Conservation (phyloP, 1,139 yeast genomes). For the Diutina mesorugosa region DNA sequence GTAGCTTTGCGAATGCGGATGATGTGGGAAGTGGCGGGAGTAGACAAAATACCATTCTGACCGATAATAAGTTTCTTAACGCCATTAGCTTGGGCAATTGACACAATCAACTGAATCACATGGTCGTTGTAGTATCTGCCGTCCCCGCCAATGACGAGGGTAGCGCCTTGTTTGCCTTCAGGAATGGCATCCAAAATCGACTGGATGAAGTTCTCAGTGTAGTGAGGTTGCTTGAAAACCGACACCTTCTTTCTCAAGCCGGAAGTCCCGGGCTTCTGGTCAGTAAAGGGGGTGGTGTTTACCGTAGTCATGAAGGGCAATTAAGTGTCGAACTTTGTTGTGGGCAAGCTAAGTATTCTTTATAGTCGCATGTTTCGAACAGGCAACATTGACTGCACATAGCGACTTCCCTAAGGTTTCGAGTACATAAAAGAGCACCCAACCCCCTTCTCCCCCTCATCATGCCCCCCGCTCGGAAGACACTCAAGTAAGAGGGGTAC, state of each 20-base stretch:
- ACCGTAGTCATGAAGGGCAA: slow-evolving; percentile 10
- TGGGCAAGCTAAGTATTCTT: background rate
- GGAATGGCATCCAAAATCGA: slow-evolving; percentile 80
- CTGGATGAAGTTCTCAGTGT: slow-evolving; percentile 91
- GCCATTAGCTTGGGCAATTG: slow-evolving; percentile 86
- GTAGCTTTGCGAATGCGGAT: slow-evolving; percentile 71
- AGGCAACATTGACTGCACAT: background rate
- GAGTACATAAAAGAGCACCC: background rate
- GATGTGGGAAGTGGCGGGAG: slow-evolving; percentile 92
- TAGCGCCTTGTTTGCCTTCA: slow-evolving; percentile 65
- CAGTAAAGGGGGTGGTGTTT: slow-evolving; percentile 65
- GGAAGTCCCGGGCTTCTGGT: slow-evolving; percentile 97
- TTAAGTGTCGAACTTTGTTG: background rate
- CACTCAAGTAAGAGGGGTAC: background rate
- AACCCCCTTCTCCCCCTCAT: background rate
- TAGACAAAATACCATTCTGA: slow-evolving; percentile 74
- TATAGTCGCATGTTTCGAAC: background rate
- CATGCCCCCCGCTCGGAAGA: background rate
- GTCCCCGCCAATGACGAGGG: slow-evolving; percentile 91
- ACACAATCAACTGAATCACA: slow-evolving; percentile 70
- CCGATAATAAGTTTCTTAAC: slow-evolving; percentile 79
- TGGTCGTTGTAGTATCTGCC: slow-evolving; percentile 84
- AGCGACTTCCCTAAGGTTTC: background rate
- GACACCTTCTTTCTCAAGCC: slow-evolving; percentile 87
- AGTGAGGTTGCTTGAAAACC: slow-evolving; percentile 69